Percentiles rank a stretch among this genome's conserved stretches.
These are phyloP conservation scores for Podochytrium sp. DNA, from an alignment of 192 early-diverging fungal species.

Conservation along the genomic window DNA sequence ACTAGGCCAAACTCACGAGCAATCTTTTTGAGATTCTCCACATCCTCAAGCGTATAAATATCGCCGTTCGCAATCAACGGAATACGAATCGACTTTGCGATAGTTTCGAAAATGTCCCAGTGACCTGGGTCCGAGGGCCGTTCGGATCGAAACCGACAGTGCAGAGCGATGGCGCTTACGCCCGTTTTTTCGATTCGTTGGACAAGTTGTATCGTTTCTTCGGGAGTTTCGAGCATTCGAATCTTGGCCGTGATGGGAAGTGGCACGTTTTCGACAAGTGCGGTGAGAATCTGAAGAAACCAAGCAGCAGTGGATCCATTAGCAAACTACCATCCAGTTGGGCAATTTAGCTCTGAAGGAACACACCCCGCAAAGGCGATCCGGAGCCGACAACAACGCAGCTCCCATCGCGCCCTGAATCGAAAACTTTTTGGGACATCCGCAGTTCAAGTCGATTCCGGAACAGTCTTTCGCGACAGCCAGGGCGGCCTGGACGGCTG, in stretches of 20 bases:
- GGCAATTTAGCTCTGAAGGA: no score
- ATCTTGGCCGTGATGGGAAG: slow-evolving; percentile 92
- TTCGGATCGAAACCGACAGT: slow-evolving; percentile 72
- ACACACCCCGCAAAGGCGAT: slow-evolving; percentile 69
- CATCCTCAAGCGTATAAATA: slow-evolving; percentile 68
- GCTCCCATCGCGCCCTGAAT: slow-evolving; percentile 93
- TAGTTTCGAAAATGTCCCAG: slow-evolving; percentile 80
- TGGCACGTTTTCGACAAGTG: slow-evolving; percentile 70
- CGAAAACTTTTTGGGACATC: slow-evolving; percentile 97
- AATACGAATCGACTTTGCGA: slow-evolving; percentile 67
- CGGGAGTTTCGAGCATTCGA: slow-evolving; percentile 58
- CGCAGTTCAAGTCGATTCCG: slow-evolving; percentile 96
- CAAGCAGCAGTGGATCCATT: background rate
- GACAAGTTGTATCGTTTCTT: slow-evolving; percentile 81
- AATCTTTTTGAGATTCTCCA: slow-evolving; percentile 57
- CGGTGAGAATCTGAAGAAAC: slow-evolving; percentile 16
- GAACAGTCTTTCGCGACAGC: slow-evolving; percentile 80
- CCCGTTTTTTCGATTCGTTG: slow-evolving; percentile 84
- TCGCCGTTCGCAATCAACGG: slow-evolving; percentile 93
- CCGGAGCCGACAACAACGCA: slow-evolving; percentile 83
- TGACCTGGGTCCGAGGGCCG: slow-evolving; percentile 78
- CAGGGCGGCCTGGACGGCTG: slow-evolving; percentile 84
- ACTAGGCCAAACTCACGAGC: slow-evolving; percentile 33
- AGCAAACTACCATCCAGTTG: background rate
- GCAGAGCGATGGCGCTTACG: slow-evolving; percentile 84